Evolutionary conservation across 768 basidiomycete species (phyloP).

Genomic region (Lactifluus echinatus): DNA sequence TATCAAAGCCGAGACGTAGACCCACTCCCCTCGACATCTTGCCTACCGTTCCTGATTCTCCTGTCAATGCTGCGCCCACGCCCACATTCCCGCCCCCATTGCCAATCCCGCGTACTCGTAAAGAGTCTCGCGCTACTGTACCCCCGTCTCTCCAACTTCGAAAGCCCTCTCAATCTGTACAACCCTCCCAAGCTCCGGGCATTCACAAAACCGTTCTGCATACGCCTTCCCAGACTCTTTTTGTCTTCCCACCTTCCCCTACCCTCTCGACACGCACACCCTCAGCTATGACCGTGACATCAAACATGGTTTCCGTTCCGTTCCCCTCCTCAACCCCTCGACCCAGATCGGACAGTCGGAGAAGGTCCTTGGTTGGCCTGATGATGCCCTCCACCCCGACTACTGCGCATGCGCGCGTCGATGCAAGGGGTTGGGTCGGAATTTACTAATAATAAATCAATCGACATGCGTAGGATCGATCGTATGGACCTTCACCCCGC

Average conservation of each 20-base stretch:
- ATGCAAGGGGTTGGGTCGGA: conserved; percentile 73
- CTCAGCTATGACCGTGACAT: conserved; percentile 75
- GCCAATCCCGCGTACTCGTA: conserved; percentile 35
- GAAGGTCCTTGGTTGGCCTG: conserved; percentile 66
- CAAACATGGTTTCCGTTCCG: conserved; percentile 43
- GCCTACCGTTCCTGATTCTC: conserved; percentile 68
- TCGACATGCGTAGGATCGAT: background rate
- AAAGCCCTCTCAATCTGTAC: conserved; percentile 20
- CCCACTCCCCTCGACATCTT: conserved; percentile 54
- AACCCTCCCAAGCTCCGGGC: conserved; percentile 21
- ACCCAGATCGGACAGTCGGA: conserved; percentile 55
- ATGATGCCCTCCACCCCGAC: conserved; percentile 64
- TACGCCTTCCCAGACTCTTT: conserved; percentile 75
- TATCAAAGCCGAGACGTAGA: conserved; percentile 46
- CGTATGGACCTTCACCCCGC: background rate
- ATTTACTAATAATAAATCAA: conserved; percentile 30
- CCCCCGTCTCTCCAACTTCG: conserved; percentile 51
- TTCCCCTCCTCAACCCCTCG: conserved; percentile 62
- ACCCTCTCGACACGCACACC: conserved; percentile 51
- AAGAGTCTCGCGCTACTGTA: conserved; percentile 44
- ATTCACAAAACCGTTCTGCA: conserved; percentile 24
- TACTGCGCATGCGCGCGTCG: conserved; percentile 74
- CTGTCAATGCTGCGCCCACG: conserved; percentile 44
- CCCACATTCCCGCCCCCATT: conserved; percentile 20
- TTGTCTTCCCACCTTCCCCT: conserved; percentile 81